These are phyloP conservation scores for Allium cepa DNA, from an alignment of 106 monocot genomes.

Conservation along the genomic window DNA sequence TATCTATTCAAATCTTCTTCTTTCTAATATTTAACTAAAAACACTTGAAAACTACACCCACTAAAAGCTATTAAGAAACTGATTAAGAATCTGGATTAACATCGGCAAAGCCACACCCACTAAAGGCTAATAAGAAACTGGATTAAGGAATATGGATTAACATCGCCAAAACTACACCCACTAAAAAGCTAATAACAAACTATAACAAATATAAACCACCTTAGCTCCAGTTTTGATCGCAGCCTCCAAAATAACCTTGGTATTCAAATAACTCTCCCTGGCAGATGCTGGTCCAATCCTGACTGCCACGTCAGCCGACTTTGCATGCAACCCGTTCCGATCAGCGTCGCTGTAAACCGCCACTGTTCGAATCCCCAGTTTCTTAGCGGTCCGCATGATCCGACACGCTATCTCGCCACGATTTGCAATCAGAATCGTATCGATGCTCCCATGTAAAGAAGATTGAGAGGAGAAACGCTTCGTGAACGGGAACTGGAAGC, in stretches of 20 bases:
- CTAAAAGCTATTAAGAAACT: too few species aligned
- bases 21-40: too few species aligned
- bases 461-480: slow-evolving; percentile 6
- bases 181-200: too few species aligned
- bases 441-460: slow-evolving; percentile 30
- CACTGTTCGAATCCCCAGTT: slow-evolving; percentile 82
- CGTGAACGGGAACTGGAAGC: background rate
- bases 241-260: slow-evolving; percentile 69
- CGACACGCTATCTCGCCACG: slow-evolving; percentile 96
- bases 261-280: slow-evolving; percentile 72
- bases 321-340: slow-evolving; percentile 54
- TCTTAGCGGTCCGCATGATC: slow-evolving; percentile 68
- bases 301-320: slow-evolving; percentile 79
- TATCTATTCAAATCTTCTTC: too few species aligned
- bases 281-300: slow-evolving; percentile 83
- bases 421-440: slow-evolving; percentile 97
- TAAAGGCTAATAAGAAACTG: too few species aligned
- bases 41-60: too few species aligned
- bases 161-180: too few species aligned
- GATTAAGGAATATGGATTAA: too few species aligned
- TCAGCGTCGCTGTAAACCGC: slow-evolving; percentile 98
- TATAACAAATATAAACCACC: slow-evolving; percentile 19
- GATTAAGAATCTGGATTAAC: too few species aligned
- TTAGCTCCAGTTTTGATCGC: slow-evolving; percentile 78
- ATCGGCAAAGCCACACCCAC: too few species aligned